Percentiles rank a stretch among this genome's conserved stretches.
phyloP scores from a whole-genome alignment of 2,329 filamentous ascomycete species.

The Bertia moriformis region DNA sequence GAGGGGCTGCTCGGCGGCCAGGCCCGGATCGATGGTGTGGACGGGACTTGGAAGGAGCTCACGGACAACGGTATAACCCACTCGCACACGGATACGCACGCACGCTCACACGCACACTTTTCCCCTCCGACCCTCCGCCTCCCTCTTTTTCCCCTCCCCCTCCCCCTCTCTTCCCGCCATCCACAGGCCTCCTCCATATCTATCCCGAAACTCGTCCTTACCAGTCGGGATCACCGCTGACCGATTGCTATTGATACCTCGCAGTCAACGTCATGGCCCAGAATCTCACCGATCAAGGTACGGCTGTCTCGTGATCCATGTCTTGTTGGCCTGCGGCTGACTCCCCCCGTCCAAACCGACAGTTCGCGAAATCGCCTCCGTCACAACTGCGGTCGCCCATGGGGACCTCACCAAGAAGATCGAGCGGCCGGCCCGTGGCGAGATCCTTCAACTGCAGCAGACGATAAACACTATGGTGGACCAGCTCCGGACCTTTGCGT shows the following conservation, averaged over 20 bases:
- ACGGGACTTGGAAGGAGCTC: slow-evolving; percentile 94
- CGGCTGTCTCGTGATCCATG: slow-evolving; percentile 3
- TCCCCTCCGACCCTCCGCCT: neutral
- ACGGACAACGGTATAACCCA: slow-evolving; percentile 70
- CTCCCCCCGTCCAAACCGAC: slow-evolving; percentile 1
- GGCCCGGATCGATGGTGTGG: slow-evolving; percentile 82
- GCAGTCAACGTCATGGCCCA: slow-evolving; percentile 71
- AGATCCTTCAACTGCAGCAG: slow-evolving; percentile 70
- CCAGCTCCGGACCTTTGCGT: slow-evolving; percentile 69
- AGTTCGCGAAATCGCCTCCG: slow-evolving; percentile 73
- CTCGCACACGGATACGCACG: too few relatives aligned
- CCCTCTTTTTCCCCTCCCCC: neutral
- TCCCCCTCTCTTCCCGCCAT: neutral
- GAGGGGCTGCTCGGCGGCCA: slow-evolving; percentile 89
- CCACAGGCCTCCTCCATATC: too few relatives aligned
- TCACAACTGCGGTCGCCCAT: slow-evolving; percentile 70
- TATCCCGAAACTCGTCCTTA: neutral
- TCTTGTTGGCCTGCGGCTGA: neutral
- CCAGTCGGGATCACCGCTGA: slow-evolving; percentile 4
- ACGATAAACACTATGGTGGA: slow-evolving; percentile 87
- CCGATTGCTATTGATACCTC: slow-evolving; percentile 6
- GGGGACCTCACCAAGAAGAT: slow-evolving; percentile 77
- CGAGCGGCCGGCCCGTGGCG: slow-evolving; percentile 64
- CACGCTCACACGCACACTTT: slow-evolving; percentile 1
- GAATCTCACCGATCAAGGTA: slow-evolving; percentile 64